Percentiles rank a stretch among this genome's conserved stretches.
Conservation (phyloP, 1,284 basidiomycete genomes). For the Gomphus bonarii region DNA sequence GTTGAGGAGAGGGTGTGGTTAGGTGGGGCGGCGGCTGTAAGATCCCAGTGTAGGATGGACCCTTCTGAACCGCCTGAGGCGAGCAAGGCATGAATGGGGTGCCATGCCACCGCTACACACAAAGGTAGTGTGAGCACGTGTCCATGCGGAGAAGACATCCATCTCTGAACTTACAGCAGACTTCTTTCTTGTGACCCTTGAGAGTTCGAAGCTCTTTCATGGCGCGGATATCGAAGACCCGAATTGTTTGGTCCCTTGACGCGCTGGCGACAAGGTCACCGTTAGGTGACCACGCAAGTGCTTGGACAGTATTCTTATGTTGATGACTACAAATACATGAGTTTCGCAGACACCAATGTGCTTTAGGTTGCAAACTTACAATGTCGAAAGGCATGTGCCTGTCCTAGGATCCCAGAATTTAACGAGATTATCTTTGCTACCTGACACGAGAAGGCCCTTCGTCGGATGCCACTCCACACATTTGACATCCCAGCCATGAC, state of each 20-base stretch:
- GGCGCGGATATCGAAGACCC: constrained; percentile 95
- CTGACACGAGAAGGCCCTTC: constrained; percentile 88
- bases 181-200: constrained; percentile 95
- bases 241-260: constrained; percentile 87
- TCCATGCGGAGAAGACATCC: not conserved
- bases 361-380: constrained; percentile 38
- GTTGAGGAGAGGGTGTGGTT: constrained; percentile 22
- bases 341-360: not conserved
- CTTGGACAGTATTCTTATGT: constrained; percentile 96
- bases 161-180: constrained; percentile 69
- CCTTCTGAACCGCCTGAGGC: constrained; percentile 93
- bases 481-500: constrained; percentile 98
- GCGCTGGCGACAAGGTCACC: constrained; percentile 92
- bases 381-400: constrained; percentile 75
- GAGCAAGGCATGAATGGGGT: constrained; percentile 86
- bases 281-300: constrained; percentile 86
- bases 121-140: not conserved
- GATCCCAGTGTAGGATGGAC: constrained; percentile 87
- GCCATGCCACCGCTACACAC: constrained; percentile 78
- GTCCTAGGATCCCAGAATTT: constrained; percentile 99
- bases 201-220: constrained; percentile 92
- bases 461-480: constrained; percentile 98
- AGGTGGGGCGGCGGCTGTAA: constrained; percentile 46
- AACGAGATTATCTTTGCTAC: constrained; percentile 95
- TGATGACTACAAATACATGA: constrained; percentile 54